These are phyloP conservation scores for Albifimbria verrucaria DNA, from an alignment of 2,329 filamentous ascomycete genomes.

Conservation along the genomic window DNA sequence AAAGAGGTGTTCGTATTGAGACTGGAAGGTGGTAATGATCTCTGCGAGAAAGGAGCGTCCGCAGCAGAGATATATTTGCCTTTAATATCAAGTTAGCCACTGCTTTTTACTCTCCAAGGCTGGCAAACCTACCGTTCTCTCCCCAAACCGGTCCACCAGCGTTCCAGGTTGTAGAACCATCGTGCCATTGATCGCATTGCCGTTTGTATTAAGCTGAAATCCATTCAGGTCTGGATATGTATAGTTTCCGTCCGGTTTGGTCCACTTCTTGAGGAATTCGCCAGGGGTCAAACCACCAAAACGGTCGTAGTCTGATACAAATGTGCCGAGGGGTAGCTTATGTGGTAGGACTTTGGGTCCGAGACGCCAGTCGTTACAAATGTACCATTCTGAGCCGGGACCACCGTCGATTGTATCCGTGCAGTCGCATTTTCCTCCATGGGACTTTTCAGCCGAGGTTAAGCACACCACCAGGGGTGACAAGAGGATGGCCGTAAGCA, in stretches of 20 bases:
- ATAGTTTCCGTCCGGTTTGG: conserved; percentile 20
- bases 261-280: conserved; percentile 35
- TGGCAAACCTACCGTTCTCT: conserved; percentile 32
- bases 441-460: conserved; percentile 8
- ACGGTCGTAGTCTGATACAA: conserved; percentile 30
- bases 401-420: conserved; percentile 16
- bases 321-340: conserved; percentile 28
- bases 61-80: conserved; percentile 36
- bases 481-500: conserved; percentile 14
- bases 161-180: conserved; percentile 35
- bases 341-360: conserved; percentile 31
- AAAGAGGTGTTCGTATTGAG: conserved; percentile 30
- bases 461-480: conserved; percentile 12
- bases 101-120: background rate
- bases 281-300: conserved; percentile 37
- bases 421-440: conserved; percentile 15
- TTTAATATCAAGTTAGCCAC: conserved; percentile 7
- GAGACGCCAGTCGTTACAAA: conserved; percentile 34
- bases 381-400: conserved; percentile 15
- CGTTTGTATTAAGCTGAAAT: conserved; percentile 33
- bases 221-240: conserved; percentile 39
- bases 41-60: conserved; percentile 43
- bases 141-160: conserved; percentile 46
- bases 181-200: conserved; percentile 35
- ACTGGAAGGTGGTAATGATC: conserved; percentile 43